Base-by-base conservation (phyloP, 2,329 filamentous ascomycete genomes). In the Epichloe baconii region DNA sequence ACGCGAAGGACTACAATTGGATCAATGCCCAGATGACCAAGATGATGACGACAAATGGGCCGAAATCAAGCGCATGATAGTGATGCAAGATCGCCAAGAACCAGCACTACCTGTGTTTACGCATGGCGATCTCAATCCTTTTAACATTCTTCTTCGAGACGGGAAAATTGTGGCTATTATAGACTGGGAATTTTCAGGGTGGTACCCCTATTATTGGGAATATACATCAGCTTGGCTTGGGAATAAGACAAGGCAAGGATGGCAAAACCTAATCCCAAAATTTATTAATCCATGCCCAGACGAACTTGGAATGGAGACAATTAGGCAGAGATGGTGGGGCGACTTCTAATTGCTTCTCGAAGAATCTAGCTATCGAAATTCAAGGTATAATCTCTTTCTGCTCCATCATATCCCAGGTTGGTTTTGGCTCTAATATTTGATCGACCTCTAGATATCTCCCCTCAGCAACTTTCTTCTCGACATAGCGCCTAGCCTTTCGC, bases 101-200 rank as follows among this genome's bases (percentile, higher is more conserved):
- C 68, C 62, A 61, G 58, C 59, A n/a, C 48, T 55, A 15, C 66
- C 68, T 2, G 65, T 69, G 6, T 73, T 78, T 56, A 73, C 72
- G 14, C 73, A 77, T 59, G 67, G 64, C 8, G 72, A 76, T 53
- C 57, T 77, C 7, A 69, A 66, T 53, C 64, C 64, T 21, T 57
- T 58, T 21, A 76, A 76, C 53, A 70, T 76, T 44, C 53, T 76
- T 10, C 58, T 67, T 43, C 59, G 59, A 6, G 67, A 63, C 5
- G 66, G 71, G 49, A 58, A 66, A 5, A 58, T 79, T 34, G 65
- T 69, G 40, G 71, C 70, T 7, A 72, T 78, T 12, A 59, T 66
- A 36, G 64, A 68, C 52, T 68, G 65, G 65, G 62, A 67, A 49
- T 57, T 59, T 44, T 47, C 62, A 0, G 65, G 63, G 2, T 67